phyloP scores from a whole-genome alignment of 2,329 filamentous ascomycete genomes.

The Claviceps sp. region DNA sequence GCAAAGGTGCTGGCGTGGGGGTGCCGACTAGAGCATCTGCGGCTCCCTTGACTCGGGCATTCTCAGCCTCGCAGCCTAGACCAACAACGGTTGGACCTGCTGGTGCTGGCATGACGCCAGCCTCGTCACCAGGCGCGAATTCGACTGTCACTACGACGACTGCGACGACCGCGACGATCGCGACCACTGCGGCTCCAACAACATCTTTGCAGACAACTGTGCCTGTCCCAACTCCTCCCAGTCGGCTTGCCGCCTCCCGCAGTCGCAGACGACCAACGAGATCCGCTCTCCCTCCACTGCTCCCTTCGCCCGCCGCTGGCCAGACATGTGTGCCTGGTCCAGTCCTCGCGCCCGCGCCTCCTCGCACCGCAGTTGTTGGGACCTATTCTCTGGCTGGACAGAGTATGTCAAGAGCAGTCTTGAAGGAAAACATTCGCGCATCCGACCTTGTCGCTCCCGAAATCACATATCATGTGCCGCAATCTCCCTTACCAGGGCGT shows the following conservation, averaged over 20 bases:
- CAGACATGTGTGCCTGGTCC: slow-evolving; percentile 2
- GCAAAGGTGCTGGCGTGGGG: slow-evolving; percentile 3
- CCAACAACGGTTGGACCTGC: neutral
- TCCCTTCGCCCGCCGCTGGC: slow-evolving; percentile 1
- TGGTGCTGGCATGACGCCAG: neutral
- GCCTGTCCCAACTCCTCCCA: slow-evolving; percentile 8
- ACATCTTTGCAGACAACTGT: slow-evolving; percentile 9
- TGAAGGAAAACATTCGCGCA: slow-evolving; percentile 16
- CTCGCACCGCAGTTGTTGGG: neutral
- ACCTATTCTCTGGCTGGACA: neutral
- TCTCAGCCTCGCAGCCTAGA: neutral
- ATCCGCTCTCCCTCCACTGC: neutral
- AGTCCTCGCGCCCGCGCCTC: neutral
- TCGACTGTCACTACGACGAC: neutral
- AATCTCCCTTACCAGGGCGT: slow-evolving; percentile 15
- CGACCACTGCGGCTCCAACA: slow-evolving; percentile 4
- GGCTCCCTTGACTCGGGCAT: neutral
- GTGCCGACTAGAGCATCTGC: neutral
- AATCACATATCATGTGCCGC: slow-evolving; percentile 26
- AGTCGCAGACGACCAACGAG: slow-evolving; percentile 9
- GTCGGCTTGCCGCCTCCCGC: slow-evolving; percentile 12
- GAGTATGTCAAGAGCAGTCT: slow-evolving; percentile 3
- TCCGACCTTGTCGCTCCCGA: slow-evolving; percentile 27
- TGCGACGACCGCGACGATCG: neutral
- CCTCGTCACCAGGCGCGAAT: neutral